A percentile compares a stretch with the other conserved stretches of the same genome.
These are phyloP conservation scores for Bretziella fagacearum DNA, from an alignment of 2,329 filamentous ascomycete species.

Conservation along the genomic window DNA sequence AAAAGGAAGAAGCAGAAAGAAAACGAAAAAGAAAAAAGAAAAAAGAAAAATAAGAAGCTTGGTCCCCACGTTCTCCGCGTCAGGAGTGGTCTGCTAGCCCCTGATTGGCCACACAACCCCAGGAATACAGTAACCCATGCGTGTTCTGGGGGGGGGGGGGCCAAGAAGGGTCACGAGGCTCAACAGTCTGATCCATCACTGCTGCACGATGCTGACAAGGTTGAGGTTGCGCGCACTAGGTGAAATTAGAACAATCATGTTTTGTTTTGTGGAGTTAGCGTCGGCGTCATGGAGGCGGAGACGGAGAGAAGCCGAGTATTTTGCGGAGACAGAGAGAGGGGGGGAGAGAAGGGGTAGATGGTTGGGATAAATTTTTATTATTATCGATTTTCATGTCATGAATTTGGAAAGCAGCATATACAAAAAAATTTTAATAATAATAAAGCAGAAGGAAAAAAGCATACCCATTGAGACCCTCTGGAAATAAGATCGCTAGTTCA, in stretches of 20 bases:
- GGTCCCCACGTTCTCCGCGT: constrained; percentile 10
- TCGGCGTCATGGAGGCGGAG: neutral
- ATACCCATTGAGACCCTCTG: neutral
- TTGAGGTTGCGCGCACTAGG: neutral
- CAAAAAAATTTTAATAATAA: neutral
- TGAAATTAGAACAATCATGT: neutral
- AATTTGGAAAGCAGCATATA: too few species aligned
- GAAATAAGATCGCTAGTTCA: too few species aligned
- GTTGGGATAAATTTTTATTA: too few species aligned
- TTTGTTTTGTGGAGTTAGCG: neutral
- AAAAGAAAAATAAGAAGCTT: neutral
- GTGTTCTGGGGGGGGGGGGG: constrained; percentile 3
- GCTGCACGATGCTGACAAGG: neutral
- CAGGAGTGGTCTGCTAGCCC: constrained; percentile 3
- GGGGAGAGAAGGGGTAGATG: neutral
- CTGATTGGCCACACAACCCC: constrained; percentile 6
- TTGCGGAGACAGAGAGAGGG: neutral
- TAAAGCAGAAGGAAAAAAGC: too few species aligned
- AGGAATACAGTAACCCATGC: constrained; percentile 2
- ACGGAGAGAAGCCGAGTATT: neutral
- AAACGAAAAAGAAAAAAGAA: too few species aligned
- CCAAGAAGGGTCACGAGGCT: constrained; percentile 11
- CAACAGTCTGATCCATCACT: constrained; percentile 4
- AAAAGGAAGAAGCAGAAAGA: too few species aligned
- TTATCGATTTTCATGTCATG: too few species aligned